phyloP scores from a whole-genome alignment of 2,329 filamentous ascomycete species.

The Dactylellina drechsleri region DNA sequence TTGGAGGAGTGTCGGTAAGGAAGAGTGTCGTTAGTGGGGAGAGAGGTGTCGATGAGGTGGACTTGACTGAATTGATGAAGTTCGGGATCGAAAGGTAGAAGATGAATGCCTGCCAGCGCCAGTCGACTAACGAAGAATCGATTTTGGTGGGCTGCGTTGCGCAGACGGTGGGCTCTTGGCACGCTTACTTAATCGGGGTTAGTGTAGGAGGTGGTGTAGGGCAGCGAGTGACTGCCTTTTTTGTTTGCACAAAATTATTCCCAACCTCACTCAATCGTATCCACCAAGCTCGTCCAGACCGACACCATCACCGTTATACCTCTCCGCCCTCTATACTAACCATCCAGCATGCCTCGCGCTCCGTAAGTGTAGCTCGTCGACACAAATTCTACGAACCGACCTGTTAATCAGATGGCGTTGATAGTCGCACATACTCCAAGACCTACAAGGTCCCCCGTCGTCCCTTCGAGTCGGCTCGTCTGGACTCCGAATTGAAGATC shows the following conservation, averaged over 20 bases:
- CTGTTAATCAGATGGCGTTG: constrained; percentile 30
- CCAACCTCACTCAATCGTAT: constrained; percentile 22
- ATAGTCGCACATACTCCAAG: constrained; percentile 79
- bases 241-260: not conserved
- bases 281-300: constrained; percentile 11
- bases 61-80: no score
- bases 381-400: not conserved
- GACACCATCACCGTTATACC: constrained; percentile 6
- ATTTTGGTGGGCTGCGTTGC: constrained; percentile 44
- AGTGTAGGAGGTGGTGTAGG: constrained; percentile 10
- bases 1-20: constrained; percentile 29
- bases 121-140: constrained; percentile 10
- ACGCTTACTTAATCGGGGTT: constrained; percentile 28
- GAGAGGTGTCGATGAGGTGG: constrained; percentile 58
- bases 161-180: constrained; percentile 43
- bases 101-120: constrained; percentile 31
- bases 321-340: constrained; percentile 27
- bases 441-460: constrained; percentile 77
- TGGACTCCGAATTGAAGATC: constrained; percentile 99
- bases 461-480: constrained; percentile 97
- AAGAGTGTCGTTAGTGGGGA: constrained; percentile 48
- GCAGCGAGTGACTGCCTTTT: constrained; percentile 55
- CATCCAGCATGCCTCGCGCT: constrained; percentile 53
- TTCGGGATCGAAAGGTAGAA: constrained; percentile 63
- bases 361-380: constrained; percentile 38